Evolutionary conservation across 2,329 filamentous ascomycete genomes (phyloP), one percentile per base, ranked within the genome.

Genomic region (Alternaria viburni): DNA sequence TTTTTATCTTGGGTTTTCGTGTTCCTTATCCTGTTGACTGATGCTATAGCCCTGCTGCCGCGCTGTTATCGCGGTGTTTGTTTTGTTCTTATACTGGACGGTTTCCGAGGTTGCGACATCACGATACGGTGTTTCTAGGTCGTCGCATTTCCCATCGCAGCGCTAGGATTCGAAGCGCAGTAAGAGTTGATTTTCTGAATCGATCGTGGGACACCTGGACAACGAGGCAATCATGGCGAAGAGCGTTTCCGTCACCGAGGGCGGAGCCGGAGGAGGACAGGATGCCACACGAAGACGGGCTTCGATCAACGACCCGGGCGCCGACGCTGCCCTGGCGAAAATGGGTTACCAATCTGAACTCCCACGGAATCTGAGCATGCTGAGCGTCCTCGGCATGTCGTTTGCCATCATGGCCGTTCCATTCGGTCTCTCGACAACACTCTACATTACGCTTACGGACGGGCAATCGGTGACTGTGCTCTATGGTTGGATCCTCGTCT

Each of bases 371-470:
- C 77, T 92, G 66, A 88, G 86, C 75, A 91, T 91, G 89, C 78
- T 91, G 72, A 90, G 87, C 72, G 87, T 92, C 26, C 81, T 92
- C 47, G 90, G 90, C 54, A 73, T 90, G 79, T 91, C 89, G 47
- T 92, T 92, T 74, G 90, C 90, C 55, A 92, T 93, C 77, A 92
- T 92, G 89, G 90, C 90, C 11, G 89, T 89, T 11, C 89, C 89
- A 1, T 91, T 89, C 69, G 90, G 90, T 36, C 82, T 91, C 41
- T 87, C 84, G 28, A 91, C 90, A 15, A 92, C 90, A 2, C 82
- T 92, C 65, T 89, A 87, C 79, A 90, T 91, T 74, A 88, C 88
- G 21, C 83, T 92, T 26, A 86, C 86, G 17, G 89, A 92, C 76
- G 90, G 90, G 21, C 88, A 91, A 76, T 85, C 85, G 46, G 90